phyloP scores from a whole-genome alignment of 108 stramenopile genomes.

The Skeletonema marinoi region DNA sequence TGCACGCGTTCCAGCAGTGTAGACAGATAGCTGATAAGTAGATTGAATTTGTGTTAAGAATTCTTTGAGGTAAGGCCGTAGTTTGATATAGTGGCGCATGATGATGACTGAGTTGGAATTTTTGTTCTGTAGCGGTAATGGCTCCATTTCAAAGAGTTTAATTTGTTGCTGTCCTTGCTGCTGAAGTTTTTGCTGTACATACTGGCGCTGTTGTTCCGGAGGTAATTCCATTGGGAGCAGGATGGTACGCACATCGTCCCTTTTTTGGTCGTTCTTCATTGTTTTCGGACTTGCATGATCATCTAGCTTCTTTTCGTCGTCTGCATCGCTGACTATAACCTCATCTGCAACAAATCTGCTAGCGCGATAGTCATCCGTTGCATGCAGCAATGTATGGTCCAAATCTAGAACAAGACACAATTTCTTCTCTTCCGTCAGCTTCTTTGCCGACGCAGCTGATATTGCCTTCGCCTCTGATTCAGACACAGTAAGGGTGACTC shows the following conservation, averaged over 20 bases:
- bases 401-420: slow-evolving; percentile 85
- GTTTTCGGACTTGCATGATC: background rate
- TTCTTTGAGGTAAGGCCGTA: slow-evolving; percentile 77
- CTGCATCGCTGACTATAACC: slow-evolving; percentile 11
- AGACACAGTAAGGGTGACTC: slow-evolving; percentile 72
- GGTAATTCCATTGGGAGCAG: slow-evolving; percentile 59
- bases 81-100: slow-evolving; percentile 79
- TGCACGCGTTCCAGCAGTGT: slow-evolving; percentile 88
- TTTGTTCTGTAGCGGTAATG: slow-evolving; percentile 30
- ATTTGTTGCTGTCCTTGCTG: slow-evolving; percentile 4
- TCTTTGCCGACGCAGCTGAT: slow-evolving; percentile 51
- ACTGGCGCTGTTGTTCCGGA: slow-evolving; percentile 21
- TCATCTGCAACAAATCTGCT: slow-evolving; percentile 42
- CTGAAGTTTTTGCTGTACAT: slow-evolving; percentile 31
- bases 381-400: slow-evolving; percentile 89
- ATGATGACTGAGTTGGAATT: slow-evolving; percentile 12
- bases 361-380: slow-evolving; percentile 80
- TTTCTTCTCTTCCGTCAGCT: slow-evolving; percentile 52
- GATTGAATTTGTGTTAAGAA: slow-evolving; percentile 64
- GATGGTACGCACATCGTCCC: slow-evolving; percentile 72
- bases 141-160: background rate
- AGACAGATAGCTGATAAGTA: slow-evolving; percentile 80
- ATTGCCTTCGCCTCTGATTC: slow-evolving; percentile 64
- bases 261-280: slow-evolving; percentile 7
- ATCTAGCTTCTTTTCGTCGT: background rate